Evolutionary conservation across 2,329 filamentous ascomycete species (phyloP).

Genomic region (Hymenoscyphus albidus): DNA sequence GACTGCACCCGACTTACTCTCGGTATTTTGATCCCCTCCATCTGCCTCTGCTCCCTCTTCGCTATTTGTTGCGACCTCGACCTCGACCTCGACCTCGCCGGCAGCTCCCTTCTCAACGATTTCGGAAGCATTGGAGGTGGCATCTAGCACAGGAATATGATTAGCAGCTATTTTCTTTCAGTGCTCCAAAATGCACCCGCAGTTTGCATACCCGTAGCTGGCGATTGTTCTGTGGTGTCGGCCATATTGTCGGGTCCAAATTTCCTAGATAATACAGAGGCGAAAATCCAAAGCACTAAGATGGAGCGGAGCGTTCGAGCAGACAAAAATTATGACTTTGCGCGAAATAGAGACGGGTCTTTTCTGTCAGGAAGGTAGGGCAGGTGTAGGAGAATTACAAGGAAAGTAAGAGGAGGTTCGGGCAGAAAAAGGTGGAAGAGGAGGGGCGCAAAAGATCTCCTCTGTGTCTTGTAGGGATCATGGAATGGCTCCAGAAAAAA

Average conservation of each 20-base stretch:
- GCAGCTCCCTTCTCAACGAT: constrained; percentile 9
- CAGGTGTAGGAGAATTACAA: constrained; percentile 18
- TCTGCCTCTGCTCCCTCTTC: constrained; percentile 26
- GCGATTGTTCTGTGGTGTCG: constrained; percentile 28
- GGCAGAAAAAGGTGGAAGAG: constrained; percentile 4
- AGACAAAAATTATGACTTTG: constrained; percentile 12
- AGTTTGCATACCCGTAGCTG: constrained; percentile 32
- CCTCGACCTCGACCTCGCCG: constrained; percentile 12
- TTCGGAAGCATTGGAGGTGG: constrained; percentile 17
- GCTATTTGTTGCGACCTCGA: constrained; percentile 21
- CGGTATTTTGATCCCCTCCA: constrained; percentile 28
- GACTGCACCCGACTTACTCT: constrained; percentile 29
- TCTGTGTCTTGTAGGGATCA: constrained; percentile 11
- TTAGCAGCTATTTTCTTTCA: constrained; percentile 9
- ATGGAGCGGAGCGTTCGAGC: constrained; percentile 10
- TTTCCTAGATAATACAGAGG: constrained; percentile 6
- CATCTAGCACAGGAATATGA: constrained; percentile 18
- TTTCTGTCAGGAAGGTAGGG: constrained; percentile 14
- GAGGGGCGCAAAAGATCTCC: constrained; percentile 16
- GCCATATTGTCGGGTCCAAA: constrained; percentile 31
- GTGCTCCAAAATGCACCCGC: background rate
- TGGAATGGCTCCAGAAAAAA: constrained; percentile 7
- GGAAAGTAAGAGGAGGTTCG: constrained; percentile 15
- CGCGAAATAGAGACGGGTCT: constrained; percentile 16
- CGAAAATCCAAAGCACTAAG: constrained; percentile 14